Evolutionary conservation across 805 yeast species (phyloP), one percentile per base, ranked within the genome.

Genomic region (Pichia paraexigua): DNA sequence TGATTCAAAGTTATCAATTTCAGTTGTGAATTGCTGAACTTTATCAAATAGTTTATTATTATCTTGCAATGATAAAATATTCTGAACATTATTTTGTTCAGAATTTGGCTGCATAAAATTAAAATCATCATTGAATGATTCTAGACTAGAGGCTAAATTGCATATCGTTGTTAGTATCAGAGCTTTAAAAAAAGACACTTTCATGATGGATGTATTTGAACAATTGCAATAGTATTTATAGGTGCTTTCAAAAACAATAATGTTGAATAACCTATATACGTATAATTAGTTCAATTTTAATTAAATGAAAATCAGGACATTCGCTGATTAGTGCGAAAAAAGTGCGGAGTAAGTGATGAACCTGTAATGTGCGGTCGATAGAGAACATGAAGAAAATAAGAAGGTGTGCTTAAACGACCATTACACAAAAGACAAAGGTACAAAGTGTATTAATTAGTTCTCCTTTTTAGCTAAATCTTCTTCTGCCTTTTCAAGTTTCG

Each of bases 401-500:
- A 32, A 15, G 37, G 32, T 3, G 32, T 30, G 9, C 5, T 25
- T 25, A 9, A 25, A 25, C 9, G n/a, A n/a, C n/a, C n/a, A n/a
- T n/a, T 24, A 24, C 25, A 24, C 7, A 24, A 4, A 7, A 24
- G 25, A 24, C 25, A 7, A 5, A 24, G 4, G 7, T 24, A 24
- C 25, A 24, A 24, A 5, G 25, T 24, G 7, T 7, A 32, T 13
- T 32, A 32, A 10, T 5, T 32, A 35, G 8, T 5, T 35, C n/a
- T 35, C 39, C 20, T 35, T 35, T 24, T 41, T 25, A 13, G 27
- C 32, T 1, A 25, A 8, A 24, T 18, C 44, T 24, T 41, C 37
- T 44, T 50, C 58, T 10, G 50, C 57, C 43, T 45, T 45, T 45
- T 41, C 51, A 30, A 53, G 35, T 45, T 45, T 53, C n/a, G 41